Conservation (phyloP, 495 filamentous ascomycete species). For the Trypethelium eluteriae region DNA sequence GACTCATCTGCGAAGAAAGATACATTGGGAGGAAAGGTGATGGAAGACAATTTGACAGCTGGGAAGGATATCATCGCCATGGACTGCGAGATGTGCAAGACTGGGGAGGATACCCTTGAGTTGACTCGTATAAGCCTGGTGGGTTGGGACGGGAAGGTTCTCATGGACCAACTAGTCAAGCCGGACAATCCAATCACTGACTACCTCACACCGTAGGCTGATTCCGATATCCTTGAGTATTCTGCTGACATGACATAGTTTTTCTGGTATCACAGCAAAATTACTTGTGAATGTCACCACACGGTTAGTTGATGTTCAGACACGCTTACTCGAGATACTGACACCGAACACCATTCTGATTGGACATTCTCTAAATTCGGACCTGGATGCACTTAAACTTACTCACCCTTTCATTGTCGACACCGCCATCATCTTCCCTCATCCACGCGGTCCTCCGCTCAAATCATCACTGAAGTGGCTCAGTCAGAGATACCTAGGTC, state of each 20-base stretch:
- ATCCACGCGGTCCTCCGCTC: conserved; percentile 64
- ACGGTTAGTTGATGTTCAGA: conserved; percentile 74
- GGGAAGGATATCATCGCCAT: conserved; percentile 75
- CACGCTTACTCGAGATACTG: conserved; percentile 61
- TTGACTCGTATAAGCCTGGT: conserved; percentile 83
- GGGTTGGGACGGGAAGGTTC: conserved; percentile 70
- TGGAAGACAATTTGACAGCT: conserved; percentile 73
- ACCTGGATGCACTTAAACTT: conserved; percentile 72
- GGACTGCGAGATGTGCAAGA: conserved; percentile 96
- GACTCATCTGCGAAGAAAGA: conserved; percentile 55
- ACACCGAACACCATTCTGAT: conserved; percentile 71
- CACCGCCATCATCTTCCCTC: conserved; percentile 77
- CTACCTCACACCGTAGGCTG: conserved; percentile 67
- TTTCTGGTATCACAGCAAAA: conserved; percentile 79
- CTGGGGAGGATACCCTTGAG: conserved; percentile 63
- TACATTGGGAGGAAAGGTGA: conserved; percentile 59
- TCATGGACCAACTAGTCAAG: conserved; percentile 88
- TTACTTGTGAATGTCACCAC: conserved; percentile 76
- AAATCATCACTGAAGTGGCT: conserved; percentile 77
- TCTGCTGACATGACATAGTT: neutral
- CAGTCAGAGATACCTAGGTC: conserved; percentile 65
- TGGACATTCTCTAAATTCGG: conserved; percentile 87
- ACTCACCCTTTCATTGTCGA: conserved; percentile 92
- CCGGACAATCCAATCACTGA: conserved; percentile 74
- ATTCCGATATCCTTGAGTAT: neutral